Conservation (phyloP, 2,329 filamentous ascomycete genomes). For the Sphaerulina musiva region DNA sequence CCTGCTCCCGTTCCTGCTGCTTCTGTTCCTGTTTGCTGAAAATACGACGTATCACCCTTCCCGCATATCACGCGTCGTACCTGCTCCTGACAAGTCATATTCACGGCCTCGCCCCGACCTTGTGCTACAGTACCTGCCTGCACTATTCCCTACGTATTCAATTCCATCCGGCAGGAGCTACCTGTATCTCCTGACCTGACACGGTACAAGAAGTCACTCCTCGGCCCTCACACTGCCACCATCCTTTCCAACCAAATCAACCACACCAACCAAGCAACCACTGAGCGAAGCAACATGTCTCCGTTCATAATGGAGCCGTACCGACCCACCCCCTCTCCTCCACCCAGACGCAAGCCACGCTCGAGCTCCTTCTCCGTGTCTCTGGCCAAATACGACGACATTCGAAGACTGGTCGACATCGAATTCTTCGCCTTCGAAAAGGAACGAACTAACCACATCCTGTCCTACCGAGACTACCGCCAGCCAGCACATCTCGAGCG, state of each 20-base stretch:
- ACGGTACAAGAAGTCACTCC: neutral
- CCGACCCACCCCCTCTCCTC: conserved; percentile 6
- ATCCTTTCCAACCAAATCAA: neutral
- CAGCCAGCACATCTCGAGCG: conserved; percentile 28
- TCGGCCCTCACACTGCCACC: conserved; percentile 1
- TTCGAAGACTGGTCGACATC: conserved; percentile 35
- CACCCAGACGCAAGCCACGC: conserved; percentile 15
- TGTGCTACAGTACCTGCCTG: conserved; percentile 3
- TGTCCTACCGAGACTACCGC: conserved; percentile 29
- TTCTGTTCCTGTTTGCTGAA: neutral
- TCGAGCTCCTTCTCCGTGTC: conserved; percentile 20
- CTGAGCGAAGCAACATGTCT: conserved; percentile 13
- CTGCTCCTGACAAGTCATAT: conserved; percentile 8
- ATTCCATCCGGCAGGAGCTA: conserved; percentile 2
- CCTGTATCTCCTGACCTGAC: neutral
- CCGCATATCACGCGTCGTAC: conserved; percentile 16
- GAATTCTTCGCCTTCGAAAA: conserved; percentile 38
- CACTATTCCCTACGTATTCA: conserved; percentile 8
- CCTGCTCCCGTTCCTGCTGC: no score
- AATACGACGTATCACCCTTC: conserved; percentile 10
- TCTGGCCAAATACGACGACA: conserved; percentile 24
- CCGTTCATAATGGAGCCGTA: conserved; percentile 18
- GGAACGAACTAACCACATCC: conserved; percentile 30
- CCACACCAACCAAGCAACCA: neutral
- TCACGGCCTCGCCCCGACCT: conserved; percentile 10